Percentiles rank a stretch among this genome's conserved stretches.
These are phyloP conservation scores for Coniochaeta prunicola DNA, from an alignment of 2,329 filamentous ascomycete genomes.

Conservation along the genomic window DNA sequence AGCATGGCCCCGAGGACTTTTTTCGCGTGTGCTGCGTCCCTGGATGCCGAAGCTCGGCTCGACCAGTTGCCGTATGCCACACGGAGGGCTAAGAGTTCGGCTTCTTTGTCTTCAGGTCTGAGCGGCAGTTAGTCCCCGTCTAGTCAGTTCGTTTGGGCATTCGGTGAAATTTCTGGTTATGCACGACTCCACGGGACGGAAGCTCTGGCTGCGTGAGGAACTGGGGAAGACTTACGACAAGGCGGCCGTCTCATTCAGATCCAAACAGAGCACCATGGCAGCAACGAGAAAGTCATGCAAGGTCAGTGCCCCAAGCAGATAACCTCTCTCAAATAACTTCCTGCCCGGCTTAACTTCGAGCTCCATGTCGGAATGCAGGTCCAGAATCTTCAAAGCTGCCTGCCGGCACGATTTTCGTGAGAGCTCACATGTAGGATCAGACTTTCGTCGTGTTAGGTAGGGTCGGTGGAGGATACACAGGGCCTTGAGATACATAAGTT, in stretches of 20 bases:
- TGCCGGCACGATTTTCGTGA: slow-evolving; percentile 35
- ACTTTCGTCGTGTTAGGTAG: slow-evolving; percentile 33
- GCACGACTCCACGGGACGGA: neutral
- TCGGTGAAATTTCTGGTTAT: neutral
- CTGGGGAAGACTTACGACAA: neutral
- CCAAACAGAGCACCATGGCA: slow-evolving; percentile 51
- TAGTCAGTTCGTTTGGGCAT: neutral
- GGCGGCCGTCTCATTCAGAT: slow-evolving; percentile 13
- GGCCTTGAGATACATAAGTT: slow-evolving; percentile 34
- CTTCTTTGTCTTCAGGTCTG: neutral
- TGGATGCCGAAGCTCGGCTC: neutral
- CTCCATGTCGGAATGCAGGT: slow-evolving; percentile 40
- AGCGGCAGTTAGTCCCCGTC: neutral
- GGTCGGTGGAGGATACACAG: slow-evolving; percentile 43
- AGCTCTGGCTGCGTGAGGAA: neutral
- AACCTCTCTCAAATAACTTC: slow-evolving; percentile 42
- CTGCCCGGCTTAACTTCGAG: slow-evolving; percentile 39
- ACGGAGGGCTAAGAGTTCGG: neutral
- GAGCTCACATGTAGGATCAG: slow-evolving; percentile 26
- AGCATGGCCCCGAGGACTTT: slow-evolving; percentile 2
- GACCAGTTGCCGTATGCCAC: neutral
- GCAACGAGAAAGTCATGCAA: slow-evolving; percentile 52
- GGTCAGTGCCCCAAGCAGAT: slow-evolving; percentile 45
- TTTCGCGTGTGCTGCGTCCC: neutral
- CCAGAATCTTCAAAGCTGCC: slow-evolving; percentile 35